Evolutionary conservation across 805 yeast species (phyloP).

Genomic region (Saccharomycopsis fibuligera): DNA sequence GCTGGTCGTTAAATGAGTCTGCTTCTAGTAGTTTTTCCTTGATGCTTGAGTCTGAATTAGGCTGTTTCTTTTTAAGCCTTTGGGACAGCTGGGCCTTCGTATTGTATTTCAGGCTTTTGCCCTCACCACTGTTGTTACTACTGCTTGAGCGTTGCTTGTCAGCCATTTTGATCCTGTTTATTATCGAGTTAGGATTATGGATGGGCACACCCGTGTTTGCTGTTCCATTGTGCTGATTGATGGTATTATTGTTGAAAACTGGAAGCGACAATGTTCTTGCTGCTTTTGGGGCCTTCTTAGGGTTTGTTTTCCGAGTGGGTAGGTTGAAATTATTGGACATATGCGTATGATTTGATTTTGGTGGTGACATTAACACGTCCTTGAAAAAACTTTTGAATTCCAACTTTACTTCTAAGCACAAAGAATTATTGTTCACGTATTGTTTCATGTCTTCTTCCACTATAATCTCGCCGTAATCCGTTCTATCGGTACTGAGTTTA

Average conservation of each 20-base stretch:
- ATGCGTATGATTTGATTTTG: not conserved
- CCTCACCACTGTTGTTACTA: not conserved
- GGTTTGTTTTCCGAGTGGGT: not conserved
- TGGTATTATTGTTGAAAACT: slow-evolving; percentile 1
- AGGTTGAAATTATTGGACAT: not conserved
- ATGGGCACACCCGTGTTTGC: no score
- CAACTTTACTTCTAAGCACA: slow-evolving; percentile 12
- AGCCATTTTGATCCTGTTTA: not conserved
- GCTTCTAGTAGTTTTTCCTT: slow-evolving; percentile 1
- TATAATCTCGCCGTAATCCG: not conserved
- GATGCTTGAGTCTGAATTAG: not conserved
- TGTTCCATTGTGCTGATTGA: not conserved
- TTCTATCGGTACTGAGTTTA: not conserved
- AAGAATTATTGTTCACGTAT: slow-evolving; percentile 3
- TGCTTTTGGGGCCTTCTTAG: slow-evolving; percentile 18
- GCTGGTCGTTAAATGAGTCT: slow-evolving; percentile 12
- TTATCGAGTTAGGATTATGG: no score
- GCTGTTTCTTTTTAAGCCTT: not conserved
- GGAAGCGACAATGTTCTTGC: slow-evolving; percentile 20
- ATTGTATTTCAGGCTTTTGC: not conserved
- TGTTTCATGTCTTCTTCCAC: not conserved
- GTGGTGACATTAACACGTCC: not conserved
- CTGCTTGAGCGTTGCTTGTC: not conserved
- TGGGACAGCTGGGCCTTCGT: not conserved
- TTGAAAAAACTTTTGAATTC: slow-evolving; percentile 14